phyloP scores from a whole-genome alignment of 108 stramenopile genomes.

The Skeletonema potamos region DNA sequence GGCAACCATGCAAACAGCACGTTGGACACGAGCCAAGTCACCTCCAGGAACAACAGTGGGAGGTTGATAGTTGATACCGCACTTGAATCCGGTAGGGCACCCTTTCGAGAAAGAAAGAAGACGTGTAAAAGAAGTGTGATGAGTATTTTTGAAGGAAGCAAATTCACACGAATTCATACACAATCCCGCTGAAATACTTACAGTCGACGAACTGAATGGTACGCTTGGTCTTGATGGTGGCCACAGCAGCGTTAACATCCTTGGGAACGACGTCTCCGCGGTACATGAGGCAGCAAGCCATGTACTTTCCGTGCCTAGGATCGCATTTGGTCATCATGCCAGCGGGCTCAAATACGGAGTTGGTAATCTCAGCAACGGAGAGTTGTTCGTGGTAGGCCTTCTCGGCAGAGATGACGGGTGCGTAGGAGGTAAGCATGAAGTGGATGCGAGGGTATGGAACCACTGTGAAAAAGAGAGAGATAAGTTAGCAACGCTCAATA shows the following conservation, averaged over 20 bases:
- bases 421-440: slow-evolving; percentile 94
- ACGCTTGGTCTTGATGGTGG: slow-evolving; percentile 95
- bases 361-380: slow-evolving; percentile 94
- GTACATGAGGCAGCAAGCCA: slow-evolving; percentile 98
- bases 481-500: too few species aligned
- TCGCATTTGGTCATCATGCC: slow-evolving; percentile 97
- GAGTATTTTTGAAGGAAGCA: too few species aligned
- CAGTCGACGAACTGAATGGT: slow-evolving; percentile 97
- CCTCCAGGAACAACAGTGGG: slow-evolving; percentile 95
- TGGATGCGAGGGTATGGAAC: slow-evolving; percentile 96
- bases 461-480: too few species aligned
- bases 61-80: slow-evolving; percentile 98
- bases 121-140: too few species aligned
- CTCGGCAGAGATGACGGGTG: slow-evolving; percentile 90
- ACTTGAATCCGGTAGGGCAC: slow-evolving; percentile 98
- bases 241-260: slow-evolving; percentile 92
- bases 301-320: slow-evolving; percentile 98
- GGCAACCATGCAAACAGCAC: slow-evolving; percentile 99
- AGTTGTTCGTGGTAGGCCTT: slow-evolving; percentile 94
- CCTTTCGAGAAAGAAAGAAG: too few species aligned
- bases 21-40: slow-evolving; percentile 94
- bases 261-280: slow-evolving; percentile 95
- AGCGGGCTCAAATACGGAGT: slow-evolving; percentile 91
- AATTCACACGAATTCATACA: too few species aligned
- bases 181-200: too few species aligned